Conservation (phyloP, 306 rosid species). For the Clitoria ternatea region DNA sequence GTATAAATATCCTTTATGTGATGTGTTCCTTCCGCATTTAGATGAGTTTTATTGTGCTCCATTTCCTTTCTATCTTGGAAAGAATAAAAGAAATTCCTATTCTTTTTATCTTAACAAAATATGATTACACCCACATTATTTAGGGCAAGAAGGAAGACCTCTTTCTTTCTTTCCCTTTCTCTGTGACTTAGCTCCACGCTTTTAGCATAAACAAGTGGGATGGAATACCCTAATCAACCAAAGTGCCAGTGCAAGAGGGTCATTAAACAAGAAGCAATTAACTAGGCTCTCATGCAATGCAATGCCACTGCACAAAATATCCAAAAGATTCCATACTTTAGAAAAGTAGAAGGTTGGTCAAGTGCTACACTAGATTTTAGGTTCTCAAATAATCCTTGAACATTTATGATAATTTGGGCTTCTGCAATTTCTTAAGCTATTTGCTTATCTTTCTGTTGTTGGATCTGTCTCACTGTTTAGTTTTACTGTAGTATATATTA, state of each 20-base stretch:
- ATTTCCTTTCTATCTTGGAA: too few relatives aligned
- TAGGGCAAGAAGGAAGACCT: too few relatives aligned
- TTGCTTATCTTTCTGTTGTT: neutral
- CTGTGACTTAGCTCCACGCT: neutral
- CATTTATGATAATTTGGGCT: neutral
- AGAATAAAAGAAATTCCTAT: too few relatives aligned
- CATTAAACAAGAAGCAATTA: neutral
- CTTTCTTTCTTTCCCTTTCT: too few relatives aligned
- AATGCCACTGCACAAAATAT: neutral
- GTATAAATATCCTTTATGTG: too few relatives aligned
- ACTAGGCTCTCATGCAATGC: neutral
- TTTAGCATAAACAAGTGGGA: neutral
- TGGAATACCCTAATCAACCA: neutral
- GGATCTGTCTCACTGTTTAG: neutral
- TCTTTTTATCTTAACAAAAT: too few relatives aligned
- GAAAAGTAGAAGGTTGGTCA: neutral
- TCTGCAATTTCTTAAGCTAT: neutral
- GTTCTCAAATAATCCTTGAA: neutral
- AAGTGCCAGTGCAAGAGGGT: neutral
- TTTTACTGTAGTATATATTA: neutral
- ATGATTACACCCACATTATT: too few relatives aligned
- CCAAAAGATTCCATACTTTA: neutral
- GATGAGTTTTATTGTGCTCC: too few relatives aligned
- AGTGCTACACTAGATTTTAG: neutral
- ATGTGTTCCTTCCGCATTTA: too few relatives aligned